phyloP scores from a whole-genome alignment of 352 stramenopile genomes.

The Pythium biforme region DNA sequence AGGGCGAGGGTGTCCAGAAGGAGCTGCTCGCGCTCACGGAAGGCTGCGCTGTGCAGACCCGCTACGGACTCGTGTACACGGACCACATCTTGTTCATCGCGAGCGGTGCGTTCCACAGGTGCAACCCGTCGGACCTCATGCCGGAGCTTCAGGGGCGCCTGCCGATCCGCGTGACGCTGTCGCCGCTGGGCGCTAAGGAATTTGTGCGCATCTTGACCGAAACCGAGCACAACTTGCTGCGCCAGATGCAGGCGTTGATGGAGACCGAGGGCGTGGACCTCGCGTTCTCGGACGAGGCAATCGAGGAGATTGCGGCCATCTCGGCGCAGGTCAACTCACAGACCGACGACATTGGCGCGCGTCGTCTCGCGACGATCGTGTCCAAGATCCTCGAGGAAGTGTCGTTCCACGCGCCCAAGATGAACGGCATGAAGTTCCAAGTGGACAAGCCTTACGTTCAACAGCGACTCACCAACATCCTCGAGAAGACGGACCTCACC shows the following conservation, averaged over 20 bases:
- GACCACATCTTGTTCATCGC: conserved; percentile 99
- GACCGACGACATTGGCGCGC: conserved; percentile 98
- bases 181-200: conserved; percentile 95
- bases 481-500: conserved; percentile 93
- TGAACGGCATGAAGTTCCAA: conserved; percentile 74
- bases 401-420: conserved; percentile 95
- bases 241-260: conserved; percentile 96
- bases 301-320: conserved; percentile 96
- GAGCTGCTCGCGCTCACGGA: conserved; percentile 98
- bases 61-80: conserved; percentile 95
- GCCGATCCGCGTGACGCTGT: conserved; percentile 97
- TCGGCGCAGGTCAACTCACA: conserved; percentile 94
- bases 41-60: conserved; percentile 94
- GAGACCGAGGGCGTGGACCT: conserved; percentile 94
- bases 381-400: conserved; percentile 98
- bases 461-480: conserved; percentile 91
- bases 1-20: conserved; percentile 97
- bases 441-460: conserved; percentile 94
- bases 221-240: conserved; percentile 93
- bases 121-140: conserved; percentile 97
- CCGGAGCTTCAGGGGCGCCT: conserved; percentile 97
- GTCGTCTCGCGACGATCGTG: conserved; percentile 95
- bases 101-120: conserved; percentile 94
- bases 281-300: conserved; percentile 94
- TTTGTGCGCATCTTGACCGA: conserved; percentile 98